phyloP scores from a whole-genome alignment of 805 yeast species.

The Myxozyma nipponensis region DNA sequence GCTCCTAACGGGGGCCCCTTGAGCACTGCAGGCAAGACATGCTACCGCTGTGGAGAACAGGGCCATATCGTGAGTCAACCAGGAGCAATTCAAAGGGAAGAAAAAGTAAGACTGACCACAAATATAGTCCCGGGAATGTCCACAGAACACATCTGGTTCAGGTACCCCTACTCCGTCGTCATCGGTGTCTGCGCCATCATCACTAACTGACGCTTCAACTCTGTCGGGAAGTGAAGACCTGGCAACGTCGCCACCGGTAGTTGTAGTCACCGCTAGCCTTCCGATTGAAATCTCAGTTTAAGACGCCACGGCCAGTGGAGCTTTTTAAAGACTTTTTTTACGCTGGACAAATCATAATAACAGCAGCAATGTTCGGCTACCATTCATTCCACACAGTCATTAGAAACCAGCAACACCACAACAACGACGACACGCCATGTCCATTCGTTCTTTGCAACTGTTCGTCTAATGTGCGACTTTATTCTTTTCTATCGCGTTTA shows the following conservation, averaged over 20 bases:
- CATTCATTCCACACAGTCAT: neutral
- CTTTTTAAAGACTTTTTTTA: neutral
- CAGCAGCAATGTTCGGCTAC: neutral
- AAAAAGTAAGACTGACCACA: neutral
- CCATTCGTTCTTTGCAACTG: neutral
- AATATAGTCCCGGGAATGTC: conserved; percentile 22
- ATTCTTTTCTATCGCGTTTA: too few species aligned
- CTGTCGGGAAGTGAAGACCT: conserved; percentile 12
- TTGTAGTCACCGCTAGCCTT: conserved; percentile 1
- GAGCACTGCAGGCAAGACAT: conserved; percentile 46
- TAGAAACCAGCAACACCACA: neutral
- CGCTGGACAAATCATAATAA: neutral
- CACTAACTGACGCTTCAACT: conserved; percentile 26
- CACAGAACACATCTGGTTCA: conserved; percentile 12
- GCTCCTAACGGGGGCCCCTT: conserved; percentile 31
- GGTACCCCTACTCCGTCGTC: conserved; percentile 14
- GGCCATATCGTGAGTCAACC: conserved; percentile 72
- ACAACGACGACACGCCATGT: neutral
- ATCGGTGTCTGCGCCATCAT: conserved; percentile 14
- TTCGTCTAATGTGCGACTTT: neutral
- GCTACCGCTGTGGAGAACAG: conserved; percentile 64
- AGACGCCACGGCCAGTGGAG: neutral
- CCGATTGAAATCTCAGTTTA: neutral
- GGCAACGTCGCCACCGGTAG: conserved; percentile 23
- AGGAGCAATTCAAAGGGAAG: too few species aligned